A percentile compares a stretch with the other conserved stretches of the same genome.
These are phyloP conservation scores for Penicillium pancosmium DNA, from an alignment of 495 filamentous ascomycete genomes.

Conservation along the genomic window DNA sequence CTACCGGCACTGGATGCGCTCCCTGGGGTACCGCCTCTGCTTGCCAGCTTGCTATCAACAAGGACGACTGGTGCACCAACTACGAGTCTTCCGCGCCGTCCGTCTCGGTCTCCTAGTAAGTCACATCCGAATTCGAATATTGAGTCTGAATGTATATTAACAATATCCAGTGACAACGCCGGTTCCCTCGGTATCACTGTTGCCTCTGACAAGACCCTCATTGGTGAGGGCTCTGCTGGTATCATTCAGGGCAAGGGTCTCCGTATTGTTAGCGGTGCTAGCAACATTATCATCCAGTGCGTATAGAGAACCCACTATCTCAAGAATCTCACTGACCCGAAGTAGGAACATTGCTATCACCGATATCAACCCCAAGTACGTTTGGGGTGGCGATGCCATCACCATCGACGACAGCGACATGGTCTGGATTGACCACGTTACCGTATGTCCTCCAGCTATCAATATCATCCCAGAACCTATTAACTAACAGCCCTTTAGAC, in stretches of 20 bases:
- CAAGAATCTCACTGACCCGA: background rate
- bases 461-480: background rate
- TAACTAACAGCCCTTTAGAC: slow-evolving; percentile 25
- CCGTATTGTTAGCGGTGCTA: slow-evolving; percentile 45
- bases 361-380: slow-evolving; percentile 52
- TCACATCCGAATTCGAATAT: background rate
- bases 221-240: slow-evolving; percentile 41
- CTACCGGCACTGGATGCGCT: slow-evolving; percentile 47
- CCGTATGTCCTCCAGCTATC: slow-evolving; percentile 17
- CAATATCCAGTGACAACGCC: slow-evolving; percentile 38
- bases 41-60: slow-evolving; percentile 58
- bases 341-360: slow-evolving; percentile 49
- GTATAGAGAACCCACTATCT: background rate
- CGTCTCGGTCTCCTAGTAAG: slow-evolving; percentile 44
- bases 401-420: slow-evolving; percentile 44
- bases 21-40: slow-evolving; percentile 45
- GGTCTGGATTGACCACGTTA: slow-evolving; percentile 54
- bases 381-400: slow-evolving; percentile 54
- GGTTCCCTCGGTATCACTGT: slow-evolving; percentile 48
- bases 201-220: slow-evolving; percentile 47
- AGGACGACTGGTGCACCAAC: slow-evolving; percentile 51
- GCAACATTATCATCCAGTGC: slow-evolving; percentile 52
- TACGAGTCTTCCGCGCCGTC: slow-evolving; percentile 39
- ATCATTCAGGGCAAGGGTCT: slow-evolving; percentile 50
- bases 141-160: background rate